Conservation (phyloP, 345 rosid genomes). For the Rhizophora mangle region DNA sequence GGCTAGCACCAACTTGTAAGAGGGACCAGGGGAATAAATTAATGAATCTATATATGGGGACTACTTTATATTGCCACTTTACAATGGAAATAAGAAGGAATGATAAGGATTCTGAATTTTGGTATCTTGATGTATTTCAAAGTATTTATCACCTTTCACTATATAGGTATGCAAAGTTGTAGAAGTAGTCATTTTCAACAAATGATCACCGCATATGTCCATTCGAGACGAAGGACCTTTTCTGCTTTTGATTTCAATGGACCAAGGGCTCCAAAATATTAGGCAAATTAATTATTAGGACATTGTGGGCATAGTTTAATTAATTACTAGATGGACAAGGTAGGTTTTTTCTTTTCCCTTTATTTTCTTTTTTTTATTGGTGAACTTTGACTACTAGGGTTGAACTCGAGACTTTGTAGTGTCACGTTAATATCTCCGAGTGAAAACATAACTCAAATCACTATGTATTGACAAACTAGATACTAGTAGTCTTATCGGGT, state of each 20-base stretch:
- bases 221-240: neutral
- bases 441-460: too few species aligned
- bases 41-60: neutral
- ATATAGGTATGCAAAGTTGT: neutral
- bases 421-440: too few species aligned
- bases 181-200: constrained; percentile 3
- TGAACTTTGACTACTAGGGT: too few species aligned
- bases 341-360: too few species aligned
- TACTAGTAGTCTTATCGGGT: too few species aligned
- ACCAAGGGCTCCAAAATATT: neutral
- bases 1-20: constrained; percentile 24
- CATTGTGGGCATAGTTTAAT: too few species aligned
- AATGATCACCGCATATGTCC: constrained; percentile 11
- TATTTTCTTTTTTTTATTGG: too few species aligned
- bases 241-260: neutral
- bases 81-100: constrained; percentile 11
- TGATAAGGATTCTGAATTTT: constrained; percentile 27
- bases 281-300: too few species aligned
- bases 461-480: too few species aligned
- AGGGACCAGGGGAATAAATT: constrained; percentile 19
- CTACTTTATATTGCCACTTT: neutral
- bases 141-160: neutral
- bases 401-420: too few species aligned
- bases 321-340: too few species aligned
- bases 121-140: constrained; percentile 9